Conservation (phyloP, 495 filamentous ascomycete genomes). For the Lophium mytilinum region DNA sequence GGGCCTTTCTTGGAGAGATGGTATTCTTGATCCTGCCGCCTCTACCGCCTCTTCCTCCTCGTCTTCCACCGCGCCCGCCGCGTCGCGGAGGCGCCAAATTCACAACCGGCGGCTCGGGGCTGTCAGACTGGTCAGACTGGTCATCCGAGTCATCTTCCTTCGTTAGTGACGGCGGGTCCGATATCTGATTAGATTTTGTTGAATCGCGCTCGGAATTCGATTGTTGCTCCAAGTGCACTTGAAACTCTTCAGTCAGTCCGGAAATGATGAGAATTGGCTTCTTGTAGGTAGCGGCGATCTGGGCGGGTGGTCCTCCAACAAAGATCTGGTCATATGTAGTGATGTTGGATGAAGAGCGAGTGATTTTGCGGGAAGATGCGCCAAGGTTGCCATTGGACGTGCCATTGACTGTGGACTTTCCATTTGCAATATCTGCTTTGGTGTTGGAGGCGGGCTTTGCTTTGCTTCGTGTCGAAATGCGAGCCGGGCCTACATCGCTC, state of each 20-base stretch:
- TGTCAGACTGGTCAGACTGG: background rate
- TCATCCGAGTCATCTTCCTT: slow-evolving; percentile 1
- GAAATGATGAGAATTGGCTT: slow-evolving; percentile 11
- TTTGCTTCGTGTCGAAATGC: slow-evolving; percentile 13
- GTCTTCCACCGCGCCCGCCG: background rate
- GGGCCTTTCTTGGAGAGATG: slow-evolving; percentile 8
- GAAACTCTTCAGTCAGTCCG: slow-evolving; percentile 13
- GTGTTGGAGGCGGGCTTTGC: slow-evolving; percentile 6
- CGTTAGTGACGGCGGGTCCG: background rate
- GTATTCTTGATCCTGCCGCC: background rate
- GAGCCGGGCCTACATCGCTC: too few relatives aligned
- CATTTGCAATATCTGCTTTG: slow-evolving; percentile 12
- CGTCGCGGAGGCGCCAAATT: background rate
- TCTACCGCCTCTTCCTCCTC: slow-evolving; percentile 13
- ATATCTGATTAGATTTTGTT: background rate
- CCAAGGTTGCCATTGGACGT: background rate
- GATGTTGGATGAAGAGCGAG: slow-evolving; percentile 18
- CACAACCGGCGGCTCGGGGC: background rate
- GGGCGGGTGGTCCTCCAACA: background rate
- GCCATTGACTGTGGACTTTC: slow-evolving; percentile 4
- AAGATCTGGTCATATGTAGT: slow-evolving; percentile 9
- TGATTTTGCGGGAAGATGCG: slow-evolving; percentile 6
- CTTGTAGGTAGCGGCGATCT: slow-evolving; percentile 4
- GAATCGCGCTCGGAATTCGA: background rate
- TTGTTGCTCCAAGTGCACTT: slow-evolving; percentile 1